Percentiles rank a stretch among this genome's conserved stretches.
phyloP scores from a whole-genome alignment of 306 rosid species.

The Lathyrus sativus region DNA sequence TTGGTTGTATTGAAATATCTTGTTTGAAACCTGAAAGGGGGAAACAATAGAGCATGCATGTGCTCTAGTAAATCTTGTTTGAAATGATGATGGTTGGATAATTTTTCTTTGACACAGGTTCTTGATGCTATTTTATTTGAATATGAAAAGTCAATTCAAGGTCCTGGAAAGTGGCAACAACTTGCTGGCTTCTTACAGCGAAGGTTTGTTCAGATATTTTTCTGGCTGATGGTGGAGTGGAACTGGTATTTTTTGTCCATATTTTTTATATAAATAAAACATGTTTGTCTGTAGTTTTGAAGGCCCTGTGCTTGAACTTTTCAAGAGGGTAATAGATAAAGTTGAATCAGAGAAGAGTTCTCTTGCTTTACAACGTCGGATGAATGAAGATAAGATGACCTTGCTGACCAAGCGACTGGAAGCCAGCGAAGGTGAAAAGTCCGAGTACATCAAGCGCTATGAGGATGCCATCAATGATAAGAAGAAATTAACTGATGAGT shows the following conservation, averaged over 20 bases:
- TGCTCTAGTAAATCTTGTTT: not conserved
- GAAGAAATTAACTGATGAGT: conserved; percentile 82
- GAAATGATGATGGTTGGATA: conserved; percentile 4
- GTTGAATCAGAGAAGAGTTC: conserved; percentile 80
- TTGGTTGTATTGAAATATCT: conserved; percentile 16
- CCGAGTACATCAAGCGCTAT: conserved; percentile 77
- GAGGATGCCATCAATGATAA: conserved; percentile 86
- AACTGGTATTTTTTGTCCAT: not conserved
- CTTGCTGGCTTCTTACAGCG: conserved; percentile 71
- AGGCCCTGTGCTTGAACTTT: conserved; percentile 79
- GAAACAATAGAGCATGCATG: not conserved
- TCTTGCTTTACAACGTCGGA: conserved; percentile 63
- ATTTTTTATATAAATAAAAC: not conserved
- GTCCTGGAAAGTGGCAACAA: conserved; percentile 93
- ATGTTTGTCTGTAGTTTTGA: conserved; percentile 65
- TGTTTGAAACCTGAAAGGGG: not conserved
- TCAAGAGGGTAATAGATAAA: conserved; percentile 68
- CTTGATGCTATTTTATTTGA: conserved; percentile 85
- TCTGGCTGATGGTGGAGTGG: not conserved
- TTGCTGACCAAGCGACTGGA: conserved; percentile 80
- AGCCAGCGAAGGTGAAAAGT: conserved; percentile 73
- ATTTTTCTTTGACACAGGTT: conserved; percentile 57
- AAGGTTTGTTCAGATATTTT: conserved; percentile 59
- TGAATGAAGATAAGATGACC: conserved; percentile 72
- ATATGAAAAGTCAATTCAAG: conserved; percentile 71